phyloP scores from a whole-genome alignment of 306 rosid species.

The Pyrus betulifolia region DNA sequence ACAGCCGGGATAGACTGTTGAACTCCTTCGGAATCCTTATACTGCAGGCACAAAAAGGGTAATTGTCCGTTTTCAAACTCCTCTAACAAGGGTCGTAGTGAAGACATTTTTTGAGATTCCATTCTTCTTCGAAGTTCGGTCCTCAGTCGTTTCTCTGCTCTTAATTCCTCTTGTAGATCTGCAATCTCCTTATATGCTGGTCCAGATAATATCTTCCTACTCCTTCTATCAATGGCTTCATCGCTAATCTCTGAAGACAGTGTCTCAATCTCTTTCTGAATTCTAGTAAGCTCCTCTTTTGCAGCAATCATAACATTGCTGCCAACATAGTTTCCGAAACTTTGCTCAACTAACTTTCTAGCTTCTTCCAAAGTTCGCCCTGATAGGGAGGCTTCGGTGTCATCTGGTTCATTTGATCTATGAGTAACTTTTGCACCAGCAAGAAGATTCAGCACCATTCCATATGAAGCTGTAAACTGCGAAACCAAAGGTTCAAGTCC shows the following conservation, averaged over 20 bases:
- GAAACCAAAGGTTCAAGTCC: conserved; percentile 93
- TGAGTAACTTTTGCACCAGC: conserved; percentile 72
- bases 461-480: conserved; percentile 93
- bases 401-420: conserved; percentile 51
- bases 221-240: conserved; percentile 75
- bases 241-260: conserved; percentile 63
- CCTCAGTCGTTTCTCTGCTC: conserved; percentile 67
- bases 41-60: conserved; percentile 80
- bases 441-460: conserved; percentile 96
- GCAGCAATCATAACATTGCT: conserved; percentile 96
- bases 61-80: conserved; percentile 57
- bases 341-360: conserved; percentile 90
- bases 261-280: conserved; percentile 62
- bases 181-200: conserved; percentile 70
- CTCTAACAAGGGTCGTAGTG: conserved; percentile 62
- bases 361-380: conserved; percentile 90
- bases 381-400: conserved; percentile 27
- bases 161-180: conserved; percentile 69
- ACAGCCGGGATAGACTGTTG: conserved; percentile 77
- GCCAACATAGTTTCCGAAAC: conserved; percentile 96
- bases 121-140: conserved; percentile 55
- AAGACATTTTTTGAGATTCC: conserved; percentile 62
- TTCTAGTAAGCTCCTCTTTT: conserved; percentile 70
- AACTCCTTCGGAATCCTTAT: conserved; percentile 83
- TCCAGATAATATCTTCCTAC: conserved; percentile 59